Base-by-base conservation (phyloP, 805 yeast genomes). In the Candida oleophila region DNA sequence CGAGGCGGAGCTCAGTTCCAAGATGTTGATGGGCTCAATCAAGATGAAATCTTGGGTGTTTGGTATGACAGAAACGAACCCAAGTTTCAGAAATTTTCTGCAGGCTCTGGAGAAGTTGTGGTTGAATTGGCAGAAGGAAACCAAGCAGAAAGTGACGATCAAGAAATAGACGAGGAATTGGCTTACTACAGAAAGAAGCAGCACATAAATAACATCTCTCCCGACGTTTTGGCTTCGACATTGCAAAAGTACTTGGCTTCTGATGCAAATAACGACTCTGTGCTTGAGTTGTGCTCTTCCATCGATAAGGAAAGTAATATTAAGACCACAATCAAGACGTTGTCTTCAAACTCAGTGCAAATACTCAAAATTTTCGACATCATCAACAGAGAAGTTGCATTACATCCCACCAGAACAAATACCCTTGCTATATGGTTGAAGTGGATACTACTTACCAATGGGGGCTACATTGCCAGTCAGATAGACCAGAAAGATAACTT, bases 391-490 rank as follows among this genome's bases (percentile, higher is more conserved):
- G 61, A 56, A 25, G 66, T 71, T 3, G 55, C 69, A 2, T 41
- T 41, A 2, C 64, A 61, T 42, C 65, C 71, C 16, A 53, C 69
- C 4, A 55, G 54, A 38, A 58, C 55, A 30, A 47, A 58, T 15
- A 47, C 64, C 12, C 55, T 68, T 41, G 66, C 74, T 40, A 56
- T 80, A 3, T 92, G 97, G 97, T 71, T 91, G 44, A 87, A 87
- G 62, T 89, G 94, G 89, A 55, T 88, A 15, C 68, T 91, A 49
- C 74, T 90, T 22, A 66, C 78, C 12, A 87, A 85, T 57, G 89
- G 91, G 21, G 80, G 88, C 1, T 78, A 83, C 52, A 69, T 85
- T 16, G 73, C 79, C 12, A 71, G 76, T 30, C 71, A 79, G 34
- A 65, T 74, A 4, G 76, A 81, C 46, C 73, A 83, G 46, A 71